Base-by-base conservation (phyloP, 2,329 filamentous ascomycete genomes). In the Cordyceps tenuipes region DNA sequence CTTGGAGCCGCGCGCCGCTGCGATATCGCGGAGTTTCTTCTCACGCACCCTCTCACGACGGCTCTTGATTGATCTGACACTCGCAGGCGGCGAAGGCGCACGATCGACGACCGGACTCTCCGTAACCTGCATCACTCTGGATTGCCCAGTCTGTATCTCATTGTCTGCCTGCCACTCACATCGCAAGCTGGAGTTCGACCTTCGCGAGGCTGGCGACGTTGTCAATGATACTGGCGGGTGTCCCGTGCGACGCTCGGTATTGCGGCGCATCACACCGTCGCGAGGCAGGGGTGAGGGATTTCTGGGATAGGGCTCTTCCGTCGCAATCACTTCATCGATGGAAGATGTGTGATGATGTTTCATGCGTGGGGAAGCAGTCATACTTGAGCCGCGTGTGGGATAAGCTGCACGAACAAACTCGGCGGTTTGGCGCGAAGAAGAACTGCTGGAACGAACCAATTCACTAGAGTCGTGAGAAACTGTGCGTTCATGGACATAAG, bases 1-100 rank as follows among this genome's bases (percentile, higher is more conserved):
- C 5, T 61, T 57, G 4, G 44, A 48, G 29, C 36, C 63, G 8
- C 68, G 65, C 5, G 69, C 62, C 5, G 71, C 70, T 60, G 76
- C 73, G 61, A 77, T 69, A 39, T 77, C 76, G 17, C 73, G 68
- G 56, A 69, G 68, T 62, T 76, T 77, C 65, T 70, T 71, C 19
- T 75, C 72, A 23, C 70, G 71, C 5, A 77, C 76, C 50, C 68
- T 70, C 6, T 76, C 74, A 19, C 68, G 68, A 17, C 75, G 72
- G 47, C 66, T 74, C 36, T 68, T 66, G 5, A 66, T 59, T 15
- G 68, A 69, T 10, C 47, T 62, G 5, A 63, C 57, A n/a, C 62
- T 60, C 6, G 65, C 61, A 1, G 67, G 64, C 2, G 51, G 58
- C 57, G 64, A 61, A 51, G 59, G 59, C 19, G 59, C 62, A 31